A percentile compares a stretch with the other conserved stretches of the same genome.
Conservation (phyloP, 768 basidiomycete species). For the Polyporus arcularius region DNA sequence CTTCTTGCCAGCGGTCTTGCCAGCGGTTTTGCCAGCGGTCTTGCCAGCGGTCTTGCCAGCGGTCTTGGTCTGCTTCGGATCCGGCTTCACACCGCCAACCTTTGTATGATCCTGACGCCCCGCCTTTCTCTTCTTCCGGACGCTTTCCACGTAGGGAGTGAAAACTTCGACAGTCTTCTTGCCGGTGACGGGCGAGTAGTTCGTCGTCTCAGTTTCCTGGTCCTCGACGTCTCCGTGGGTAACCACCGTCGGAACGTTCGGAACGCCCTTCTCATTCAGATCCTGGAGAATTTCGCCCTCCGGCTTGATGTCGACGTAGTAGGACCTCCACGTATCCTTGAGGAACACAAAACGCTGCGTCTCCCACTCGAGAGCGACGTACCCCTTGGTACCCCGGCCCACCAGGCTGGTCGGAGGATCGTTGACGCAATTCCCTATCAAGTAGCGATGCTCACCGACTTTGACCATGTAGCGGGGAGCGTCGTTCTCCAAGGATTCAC, state of each 20-base stretch:
- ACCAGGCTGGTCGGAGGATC: background rate
- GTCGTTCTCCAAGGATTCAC: no score
- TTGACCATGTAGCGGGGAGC: no score
- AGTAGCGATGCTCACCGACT: no score
- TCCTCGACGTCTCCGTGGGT: background rate
- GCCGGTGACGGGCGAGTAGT: background rate
- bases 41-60: no score
- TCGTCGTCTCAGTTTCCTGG: background rate
- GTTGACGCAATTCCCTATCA: no score
- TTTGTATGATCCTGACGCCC: no score
- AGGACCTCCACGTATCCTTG: constrained; percentile 17
- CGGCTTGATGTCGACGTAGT: background rate
- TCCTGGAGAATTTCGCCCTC: background rate
- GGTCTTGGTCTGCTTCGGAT: no score
- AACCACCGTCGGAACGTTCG: background rate
- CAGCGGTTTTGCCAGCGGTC: no score
- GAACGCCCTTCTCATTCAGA: background rate
- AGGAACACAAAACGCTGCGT: constrained; percentile 9
- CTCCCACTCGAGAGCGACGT: constrained; percentile 13
- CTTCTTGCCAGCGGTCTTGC: no score
- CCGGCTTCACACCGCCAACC: no score
- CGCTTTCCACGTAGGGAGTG: background rate
- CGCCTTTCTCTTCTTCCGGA: no score
- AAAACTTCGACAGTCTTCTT: background rate
- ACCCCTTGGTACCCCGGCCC: constrained; percentile 12